phyloP scores from a whole-genome alignment of 2,329 filamentous ascomycete species.

The Keithomyces neogunnii region DNA sequence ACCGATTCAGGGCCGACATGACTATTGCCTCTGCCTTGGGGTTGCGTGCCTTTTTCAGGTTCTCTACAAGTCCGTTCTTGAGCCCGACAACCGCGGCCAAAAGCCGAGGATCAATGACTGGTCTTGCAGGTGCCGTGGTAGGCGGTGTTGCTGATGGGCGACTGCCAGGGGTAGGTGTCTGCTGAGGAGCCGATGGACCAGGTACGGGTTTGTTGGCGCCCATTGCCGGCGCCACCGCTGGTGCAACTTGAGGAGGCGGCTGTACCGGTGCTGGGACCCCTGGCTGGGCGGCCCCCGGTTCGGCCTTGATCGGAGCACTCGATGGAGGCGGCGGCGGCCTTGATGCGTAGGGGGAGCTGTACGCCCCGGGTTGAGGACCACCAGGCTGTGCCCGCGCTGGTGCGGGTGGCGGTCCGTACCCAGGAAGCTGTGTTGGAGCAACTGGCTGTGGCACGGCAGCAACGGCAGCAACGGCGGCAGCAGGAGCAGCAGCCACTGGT shows the following conservation, averaged over 20 bases:
- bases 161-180: constrained; percentile 10
- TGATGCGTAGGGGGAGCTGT: constrained; percentile 29
- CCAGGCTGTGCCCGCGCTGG: constrained; percentile 24
- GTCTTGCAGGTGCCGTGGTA: constrained; percentile 17
- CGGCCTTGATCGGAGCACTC: constrained; percentile 18
- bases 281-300: constrained; percentile 16
- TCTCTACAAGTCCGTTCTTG: constrained; percentile 37
- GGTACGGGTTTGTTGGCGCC: constrained; percentile 6
- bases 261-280: constrained; percentile 9
- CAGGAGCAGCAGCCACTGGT: constrained; percentile 8
- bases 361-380: constrained; percentile 21
- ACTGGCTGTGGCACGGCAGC: constrained; percentile 15
- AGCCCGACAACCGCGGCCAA: constrained; percentile 34
- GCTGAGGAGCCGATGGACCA: constrained; percentile 9
- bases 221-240: constrained; percentile 4
- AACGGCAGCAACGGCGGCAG: no score
- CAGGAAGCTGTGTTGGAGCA: constrained; percentile 25
- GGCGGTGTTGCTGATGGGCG: constrained; percentile 19
- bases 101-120: constrained; percentile 36
- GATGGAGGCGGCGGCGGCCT: constrained; percentile 23
- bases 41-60: constrained; percentile 33
- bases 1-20: constrained; percentile 45
- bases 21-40: constrained; percentile 38
- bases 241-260: constrained; percentile 8
- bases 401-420: constrained; percentile 26